These are phyloP conservation scores for Diversispora epigaea DNA, from an alignment of 192 early-diverging fungal species.

Conservation along the genomic window DNA sequence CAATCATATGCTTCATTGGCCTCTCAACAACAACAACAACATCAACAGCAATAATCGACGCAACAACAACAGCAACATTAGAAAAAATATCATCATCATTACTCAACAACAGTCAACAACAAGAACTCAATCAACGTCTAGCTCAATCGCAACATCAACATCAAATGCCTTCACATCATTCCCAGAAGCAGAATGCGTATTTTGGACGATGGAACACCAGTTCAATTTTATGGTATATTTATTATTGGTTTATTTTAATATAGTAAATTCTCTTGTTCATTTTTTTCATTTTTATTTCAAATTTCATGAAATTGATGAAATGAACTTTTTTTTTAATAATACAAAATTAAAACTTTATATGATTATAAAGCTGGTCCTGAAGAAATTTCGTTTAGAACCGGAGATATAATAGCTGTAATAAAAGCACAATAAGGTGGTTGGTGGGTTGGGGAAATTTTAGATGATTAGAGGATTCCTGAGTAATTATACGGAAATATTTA, in stretches of 20 bases:
- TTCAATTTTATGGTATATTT: conserved; percentile 43
- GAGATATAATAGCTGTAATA: conserved; percentile 49
- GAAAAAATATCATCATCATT: no score
- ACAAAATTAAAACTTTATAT: conserved; percentile 37
- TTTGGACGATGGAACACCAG: conserved; percentile 39
- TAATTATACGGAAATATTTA: conserved; percentile 34
- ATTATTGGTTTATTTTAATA: background rate
- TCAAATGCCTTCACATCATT: background rate
- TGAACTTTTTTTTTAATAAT: conserved; percentile 14
- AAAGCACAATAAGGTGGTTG: conserved; percentile 53
- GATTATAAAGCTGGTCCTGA: conserved; percentile 51
- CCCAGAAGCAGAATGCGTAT: background rate
- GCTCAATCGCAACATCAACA: background rate
- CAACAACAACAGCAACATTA: no score
- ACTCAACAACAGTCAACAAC: background rate
- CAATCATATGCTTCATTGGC: background rate
- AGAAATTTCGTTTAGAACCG: conserved; percentile 51
- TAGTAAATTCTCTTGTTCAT: background rate
- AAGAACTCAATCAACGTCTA: background rate
- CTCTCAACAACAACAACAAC: background rate
- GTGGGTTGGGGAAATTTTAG: conserved; percentile 54
- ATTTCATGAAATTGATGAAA: no score
- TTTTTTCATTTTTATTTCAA: no score
- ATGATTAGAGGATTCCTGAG: conserved; percentile 44
- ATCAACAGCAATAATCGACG: conserved; percentile 3